Base-by-base conservation (phyloP, 768 basidiomycete genomes). In the Leucocoprinus leucothites region DNA sequence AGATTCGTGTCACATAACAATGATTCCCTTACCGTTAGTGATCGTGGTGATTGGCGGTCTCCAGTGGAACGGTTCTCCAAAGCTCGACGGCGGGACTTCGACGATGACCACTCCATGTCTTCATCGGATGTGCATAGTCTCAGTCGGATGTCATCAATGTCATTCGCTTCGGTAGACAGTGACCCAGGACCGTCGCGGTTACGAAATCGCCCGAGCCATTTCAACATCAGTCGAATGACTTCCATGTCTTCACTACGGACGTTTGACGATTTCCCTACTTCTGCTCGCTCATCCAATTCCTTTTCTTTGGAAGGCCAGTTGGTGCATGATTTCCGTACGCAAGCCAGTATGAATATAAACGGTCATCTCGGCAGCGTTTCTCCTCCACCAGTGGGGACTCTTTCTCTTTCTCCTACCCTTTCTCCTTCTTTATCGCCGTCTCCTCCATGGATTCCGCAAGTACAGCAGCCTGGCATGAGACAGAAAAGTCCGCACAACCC, bases 61-160 rank as follows among this genome's bases (percentile, higher is more conserved):
- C 69, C 70, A 21, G 47, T 18, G 52, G 87, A 89, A 65, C 80
- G 86, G 22, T 68, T 87, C 65, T 72, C 80, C 52, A 94, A 94
- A 75, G 88, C 84, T 58, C 82, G 92, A 59, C 81, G 89, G 65
- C 75, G 89, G 65, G 90, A 93, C 63, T 87, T 81, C 61, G 93
- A 95, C 70, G 93, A 94, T 65, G 92, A 93, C 63, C 91, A 89
- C 65, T 94, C 93, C 26, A 89, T 92, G 82, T 92, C 91, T 51
- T 91, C 89, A 25, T 91, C 89, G 45, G 93, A 94, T 61, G 76
- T 94, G 26, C 87, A 87, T 60, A 89, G 85, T 65, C 74, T 84
- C 51, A 80, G 85, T 40, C 83, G 83, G 53, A 80, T 87, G 76
- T 92, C 90, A 5, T 81, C 83, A 31, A 82, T 89, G 62, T 94